Conservation (phyloP, 225 moss, liverwort and hornwort genomes). For the Polytrichum commune region DNA sequence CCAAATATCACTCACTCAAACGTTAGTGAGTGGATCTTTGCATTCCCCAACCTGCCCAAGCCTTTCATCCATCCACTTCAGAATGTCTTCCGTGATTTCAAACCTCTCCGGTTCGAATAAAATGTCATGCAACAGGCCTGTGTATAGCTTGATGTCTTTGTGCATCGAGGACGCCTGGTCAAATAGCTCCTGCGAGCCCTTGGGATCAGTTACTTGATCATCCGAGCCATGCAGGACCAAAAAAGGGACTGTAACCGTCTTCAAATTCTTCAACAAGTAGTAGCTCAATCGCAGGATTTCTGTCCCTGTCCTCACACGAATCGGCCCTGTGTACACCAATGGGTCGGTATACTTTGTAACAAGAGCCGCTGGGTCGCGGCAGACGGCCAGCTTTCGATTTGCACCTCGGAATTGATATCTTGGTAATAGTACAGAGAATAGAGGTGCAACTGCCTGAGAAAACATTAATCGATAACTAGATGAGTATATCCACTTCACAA, state of each 20-base stretch:
- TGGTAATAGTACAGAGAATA: slow-evolving; percentile 81
- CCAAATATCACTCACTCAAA: slow-evolving; percentile 63
- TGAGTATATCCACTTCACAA: slow-evolving; percentile 5
- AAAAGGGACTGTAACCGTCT: slow-evolving; percentile 59
- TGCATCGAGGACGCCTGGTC: slow-evolving; percentile 60
- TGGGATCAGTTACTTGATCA: slow-evolving; percentile 76
- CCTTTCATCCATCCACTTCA: slow-evolving; percentile 69
- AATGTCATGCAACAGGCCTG: slow-evolving; percentile 79
- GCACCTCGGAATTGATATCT: slow-evolving; percentile 79
- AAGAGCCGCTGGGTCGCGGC: slow-evolving; percentile 76
- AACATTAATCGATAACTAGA: neutral
- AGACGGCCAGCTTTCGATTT: slow-evolving; percentile 55
- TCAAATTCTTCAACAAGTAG: slow-evolving; percentile 66
- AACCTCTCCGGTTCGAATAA: slow-evolving; percentile 85
- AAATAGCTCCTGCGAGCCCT: slow-evolving; percentile 77
- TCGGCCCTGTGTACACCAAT: slow-evolving; percentile 55
- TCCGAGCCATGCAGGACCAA: slow-evolving; percentile 84
- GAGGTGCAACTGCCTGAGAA: slow-evolving; percentile 71
- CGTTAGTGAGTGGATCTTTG: slow-evolving; percentile 70
- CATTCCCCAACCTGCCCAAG: slow-evolving; percentile 38
- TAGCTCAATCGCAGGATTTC: slow-evolving; percentile 75
- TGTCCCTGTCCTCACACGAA: slow-evolving; percentile 54
- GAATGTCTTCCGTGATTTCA: slow-evolving; percentile 61
- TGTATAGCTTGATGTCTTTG: slow-evolving; percentile 78
- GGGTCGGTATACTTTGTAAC: slow-evolving; percentile 78